Evolutionary conservation across 2,329 filamentous ascomycete genomes (phyloP).

Genomic region (Fusarium veterinarium): DNA sequence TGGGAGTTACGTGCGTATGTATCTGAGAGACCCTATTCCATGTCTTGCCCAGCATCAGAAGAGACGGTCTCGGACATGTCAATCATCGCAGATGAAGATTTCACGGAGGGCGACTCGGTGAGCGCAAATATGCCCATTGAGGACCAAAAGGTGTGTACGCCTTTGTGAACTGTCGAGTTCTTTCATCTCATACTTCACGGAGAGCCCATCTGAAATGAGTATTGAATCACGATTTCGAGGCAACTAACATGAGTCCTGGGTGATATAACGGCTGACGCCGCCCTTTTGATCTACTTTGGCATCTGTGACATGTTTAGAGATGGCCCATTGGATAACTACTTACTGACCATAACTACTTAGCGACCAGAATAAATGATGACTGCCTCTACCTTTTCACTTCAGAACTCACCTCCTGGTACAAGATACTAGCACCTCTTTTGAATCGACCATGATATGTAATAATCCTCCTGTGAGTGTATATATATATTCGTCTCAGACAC

Average conservation of each 20-base stretch:
- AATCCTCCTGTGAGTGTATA: neutral
- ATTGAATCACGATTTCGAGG: neutral
- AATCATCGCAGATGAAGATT: too few species aligned
- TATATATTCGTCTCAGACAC: neutral
- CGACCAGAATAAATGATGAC: neutral
- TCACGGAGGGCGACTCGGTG: accelerated
- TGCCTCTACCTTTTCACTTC: accelerated
- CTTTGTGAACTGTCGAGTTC: neutral
- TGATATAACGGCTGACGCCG: accelerated
- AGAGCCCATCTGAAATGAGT: neutral
- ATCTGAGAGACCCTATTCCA: neutral
- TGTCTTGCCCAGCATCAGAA: neutral
- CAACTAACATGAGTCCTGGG: accelerated
- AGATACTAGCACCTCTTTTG: accelerated
- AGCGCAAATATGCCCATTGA: too few species aligned
- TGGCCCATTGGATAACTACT: neutral
- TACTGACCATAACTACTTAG: neutral
- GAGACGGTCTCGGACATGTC: accelerated
- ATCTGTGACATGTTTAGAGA: neutral
- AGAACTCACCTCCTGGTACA: accelerated
- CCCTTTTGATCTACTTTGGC: neutral
- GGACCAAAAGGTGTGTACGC: neutral
- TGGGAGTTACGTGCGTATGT: neutral
- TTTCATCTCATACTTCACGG: accelerated
- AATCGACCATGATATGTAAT: neutral